A percentile compares a stretch with the other conserved stretches of the same genome.
Conservation (phyloP, 306 rosid genomes). For the Neltuma alba region DNA sequence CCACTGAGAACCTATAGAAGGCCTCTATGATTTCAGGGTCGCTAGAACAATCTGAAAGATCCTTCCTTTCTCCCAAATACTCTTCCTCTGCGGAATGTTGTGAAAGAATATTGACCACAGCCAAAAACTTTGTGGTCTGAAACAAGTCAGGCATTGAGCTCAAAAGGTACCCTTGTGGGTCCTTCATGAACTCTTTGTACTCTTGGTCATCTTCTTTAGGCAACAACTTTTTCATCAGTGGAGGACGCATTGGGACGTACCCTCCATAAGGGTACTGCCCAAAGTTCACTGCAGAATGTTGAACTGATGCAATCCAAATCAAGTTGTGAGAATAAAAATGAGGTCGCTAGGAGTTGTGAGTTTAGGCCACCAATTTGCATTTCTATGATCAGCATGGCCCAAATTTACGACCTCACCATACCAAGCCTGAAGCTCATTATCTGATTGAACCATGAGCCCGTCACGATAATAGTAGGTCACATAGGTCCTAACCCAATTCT, state of each 20-base stretch:
- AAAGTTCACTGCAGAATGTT: neutral
- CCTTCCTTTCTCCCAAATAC: neutral
- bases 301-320: neutral
- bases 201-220: no score
- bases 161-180: neutral
- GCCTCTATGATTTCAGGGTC: conserved; percentile 23
- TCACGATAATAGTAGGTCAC: conserved; percentile 66
- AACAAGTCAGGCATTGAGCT: neutral
- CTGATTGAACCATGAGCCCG: conserved; percentile 29
- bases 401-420: conserved; percentile 65
- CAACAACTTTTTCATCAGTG: no score
- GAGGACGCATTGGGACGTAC: no score
- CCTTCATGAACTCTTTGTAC: neutral
- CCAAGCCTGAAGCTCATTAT: conserved; percentile 73
- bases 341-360: conserved; percentile 35
- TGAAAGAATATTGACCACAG: neutral
- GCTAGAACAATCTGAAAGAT: neutral
- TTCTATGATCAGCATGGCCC: conserved; percentile 66
- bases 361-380: conserved; percentile 81
- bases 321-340: conserved; percentile 31
- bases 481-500: conserved; percentile 64
- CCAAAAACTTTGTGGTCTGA: neutral
- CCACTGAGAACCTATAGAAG: conserved; percentile 44
- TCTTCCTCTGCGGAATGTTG: neutral
- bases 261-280: neutral